Percentiles rank a stretch among this genome's conserved stretches.
phyloP scores from a whole-genome alignment of 805 yeast species.

The Ogataea haglerorum region DNA sequence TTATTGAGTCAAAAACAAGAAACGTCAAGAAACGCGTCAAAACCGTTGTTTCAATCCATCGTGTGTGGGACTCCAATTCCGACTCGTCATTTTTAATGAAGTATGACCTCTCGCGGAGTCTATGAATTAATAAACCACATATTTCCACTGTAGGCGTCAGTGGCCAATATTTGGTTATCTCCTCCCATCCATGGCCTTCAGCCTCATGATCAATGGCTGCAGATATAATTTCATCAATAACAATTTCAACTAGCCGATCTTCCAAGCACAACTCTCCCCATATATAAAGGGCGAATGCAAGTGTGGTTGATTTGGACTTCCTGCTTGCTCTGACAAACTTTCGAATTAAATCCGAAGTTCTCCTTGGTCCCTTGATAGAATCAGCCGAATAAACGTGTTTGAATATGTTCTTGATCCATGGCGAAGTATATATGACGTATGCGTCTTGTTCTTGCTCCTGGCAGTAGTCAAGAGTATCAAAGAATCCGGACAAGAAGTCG shows the following conservation, averaged over 20 bases:
- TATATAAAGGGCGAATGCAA: conserved; percentile 53
- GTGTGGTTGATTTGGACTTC: conserved; percentile 43
- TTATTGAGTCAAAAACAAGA: conserved; percentile 65
- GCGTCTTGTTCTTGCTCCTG: conserved; percentile 34
- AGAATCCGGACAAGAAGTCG: conserved; percentile 48
- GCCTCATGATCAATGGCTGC: conserved; percentile 74
- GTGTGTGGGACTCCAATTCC: conserved; percentile 47
- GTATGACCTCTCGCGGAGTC: conserved; percentile 53
- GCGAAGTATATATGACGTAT: conserved; percentile 54
- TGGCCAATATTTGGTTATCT: conserved; percentile 58
- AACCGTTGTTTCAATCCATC: conserved; percentile 71
- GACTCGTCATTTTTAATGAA: conserved; percentile 44
- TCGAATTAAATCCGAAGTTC: conserved; percentile 58
- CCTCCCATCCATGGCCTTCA: conserved; percentile 68
- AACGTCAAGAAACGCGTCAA: conserved; percentile 60
- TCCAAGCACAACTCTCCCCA: conserved; percentile 70
- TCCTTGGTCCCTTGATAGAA: conserved; percentile 57
- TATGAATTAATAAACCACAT: conserved; percentile 58
- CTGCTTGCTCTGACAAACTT: conserved; percentile 59
- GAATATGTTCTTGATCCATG: conserved; percentile 73
- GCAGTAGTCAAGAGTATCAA: conserved; percentile 47
- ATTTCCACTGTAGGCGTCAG: conserved; percentile 68
- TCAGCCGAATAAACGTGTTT: conserved; percentile 51
- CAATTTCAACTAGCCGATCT: conserved; percentile 50
- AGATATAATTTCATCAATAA: conserved; percentile 71